A percentile compares a stretch with the other conserved stretches of the same genome.
Evolutionary conservation across 2,329 filamentous ascomycete species (phyloP).

Genomic region (Trichoderma sp.): DNA sequence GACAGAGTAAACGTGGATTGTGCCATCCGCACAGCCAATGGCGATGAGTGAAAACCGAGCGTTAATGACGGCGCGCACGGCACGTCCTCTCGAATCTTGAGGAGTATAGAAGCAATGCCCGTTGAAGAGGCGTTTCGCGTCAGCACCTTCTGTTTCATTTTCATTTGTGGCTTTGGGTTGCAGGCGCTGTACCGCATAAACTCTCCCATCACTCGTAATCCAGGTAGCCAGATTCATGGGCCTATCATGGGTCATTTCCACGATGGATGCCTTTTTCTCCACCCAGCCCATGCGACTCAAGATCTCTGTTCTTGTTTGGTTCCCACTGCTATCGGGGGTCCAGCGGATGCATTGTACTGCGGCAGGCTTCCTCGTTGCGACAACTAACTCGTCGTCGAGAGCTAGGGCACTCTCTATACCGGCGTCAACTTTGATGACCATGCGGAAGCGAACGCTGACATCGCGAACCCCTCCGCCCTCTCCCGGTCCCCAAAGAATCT

Average conservation of each 20-base stretch:
- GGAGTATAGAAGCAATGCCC: slow-evolving; percentile 90
- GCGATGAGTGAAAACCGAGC: slow-evolving; percentile 93
- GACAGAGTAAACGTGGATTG: slow-evolving; percentile 86
- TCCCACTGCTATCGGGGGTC: slow-evolving; percentile 80
- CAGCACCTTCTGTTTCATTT: slow-evolving; percentile 49
- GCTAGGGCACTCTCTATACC: slow-evolving; percentile 88
- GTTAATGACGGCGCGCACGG: slow-evolving; percentile 81
- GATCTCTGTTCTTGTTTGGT: slow-evolving; percentile 88
- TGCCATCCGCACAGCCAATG: slow-evolving; percentile 78
- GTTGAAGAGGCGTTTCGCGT: slow-evolving; percentile 73
- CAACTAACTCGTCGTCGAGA: slow-evolving; percentile 88
- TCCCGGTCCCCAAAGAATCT: slow-evolving; percentile 73
- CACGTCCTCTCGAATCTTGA: slow-evolving; percentile 60
- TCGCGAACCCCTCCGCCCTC: slow-evolving; percentile 84
- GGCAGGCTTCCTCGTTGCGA: slow-evolving; percentile 87
- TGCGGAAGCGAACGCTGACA: slow-evolving; percentile 87
- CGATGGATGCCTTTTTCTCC: slow-evolving; percentile 73
- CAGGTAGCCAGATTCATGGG: slow-evolving; percentile 96
- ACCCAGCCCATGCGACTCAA: slow-evolving; percentile 86
- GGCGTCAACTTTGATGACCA: slow-evolving; percentile 97
- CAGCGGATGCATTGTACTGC: slow-evolving; percentile 97
- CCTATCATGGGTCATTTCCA: slow-evolving; percentile 89
- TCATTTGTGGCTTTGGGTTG: slow-evolving; percentile 44
- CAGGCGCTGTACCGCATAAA: slow-evolving; percentile 85
- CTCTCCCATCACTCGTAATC: slow-evolving; percentile 85